phyloP scores from a whole-genome alignment of 352 stramenopile species.

The Phytophthora meadii region DNA sequence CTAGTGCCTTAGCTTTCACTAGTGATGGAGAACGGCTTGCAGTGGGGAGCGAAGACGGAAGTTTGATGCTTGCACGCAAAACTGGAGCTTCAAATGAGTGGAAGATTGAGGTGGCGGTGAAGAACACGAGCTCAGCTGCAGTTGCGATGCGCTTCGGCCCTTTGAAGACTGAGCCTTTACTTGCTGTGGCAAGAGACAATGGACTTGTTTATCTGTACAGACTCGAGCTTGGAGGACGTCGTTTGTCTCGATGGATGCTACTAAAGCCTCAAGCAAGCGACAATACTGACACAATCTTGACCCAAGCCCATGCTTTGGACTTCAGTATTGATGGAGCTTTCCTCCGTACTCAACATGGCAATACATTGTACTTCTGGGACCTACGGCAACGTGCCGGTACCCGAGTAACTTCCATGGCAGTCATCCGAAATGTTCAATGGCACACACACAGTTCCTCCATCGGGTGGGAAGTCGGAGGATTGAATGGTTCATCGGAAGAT shows the following conservation, averaged over 20 bases:
- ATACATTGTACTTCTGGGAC: constrained; percentile 64
- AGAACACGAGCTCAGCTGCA: constrained; percentile 62
- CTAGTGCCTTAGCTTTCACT: constrained; percentile 48
- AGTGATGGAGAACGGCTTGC: constrained; percentile 55
- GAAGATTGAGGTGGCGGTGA: constrained; percentile 55
- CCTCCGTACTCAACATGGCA: constrained; percentile 62
- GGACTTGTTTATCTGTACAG: constrained; percentile 79
- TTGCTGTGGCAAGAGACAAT: constrained; percentile 67
- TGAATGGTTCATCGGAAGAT: neutral
- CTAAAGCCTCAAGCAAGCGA: constrained; percentile 54
- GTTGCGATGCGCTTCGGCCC: constrained; percentile 53
- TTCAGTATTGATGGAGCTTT: constrained; percentile 71
- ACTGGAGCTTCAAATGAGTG: constrained; percentile 21
- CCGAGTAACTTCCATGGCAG: constrained; percentile 53
- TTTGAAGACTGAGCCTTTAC: constrained; percentile 25
- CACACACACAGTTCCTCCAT: constrained; percentile 56
- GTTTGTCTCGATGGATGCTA: constrained; percentile 61
- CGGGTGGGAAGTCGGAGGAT: constrained; percentile 37
- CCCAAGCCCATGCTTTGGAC: constrained; percentile 51
- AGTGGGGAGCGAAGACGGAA: constrained; percentile 68
- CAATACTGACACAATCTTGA: neutral
- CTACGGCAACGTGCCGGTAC: constrained; percentile 52
- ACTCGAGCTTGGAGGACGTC: constrained; percentile 39
- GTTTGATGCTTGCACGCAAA: constrained; percentile 44
- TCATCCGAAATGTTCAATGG: constrained; percentile 61